Base-by-base conservation (phyloP, 306 rosid genomes). In the Dicorynia guianensis region DNA sequence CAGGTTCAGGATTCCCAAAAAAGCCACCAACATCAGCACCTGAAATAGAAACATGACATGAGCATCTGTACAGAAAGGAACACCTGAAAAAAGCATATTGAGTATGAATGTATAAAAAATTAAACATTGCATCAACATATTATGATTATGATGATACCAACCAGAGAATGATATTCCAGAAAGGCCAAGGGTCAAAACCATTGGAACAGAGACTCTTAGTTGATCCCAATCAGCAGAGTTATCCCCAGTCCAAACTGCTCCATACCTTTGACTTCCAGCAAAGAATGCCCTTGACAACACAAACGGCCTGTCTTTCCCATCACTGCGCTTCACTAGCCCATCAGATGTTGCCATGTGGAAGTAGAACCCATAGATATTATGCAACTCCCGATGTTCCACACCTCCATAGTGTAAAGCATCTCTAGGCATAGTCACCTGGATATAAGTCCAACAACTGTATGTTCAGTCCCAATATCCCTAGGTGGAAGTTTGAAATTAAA, bases 1-100 rank as follows among this genome's bases (percentile, higher is more conserved):
- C 96, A 34, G 91, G 87, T 76, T 90, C 99, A n/a, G 99, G 97
- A 79, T 92, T 95, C 49, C 99, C 98, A 52, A 95, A 95, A 84
- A 86, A 92, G 35, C 99, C 99, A 81, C 99, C 99, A 83, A 92
- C 77, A 87, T 95, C 99, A 53, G 98, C 98, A 81, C 99, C 99
- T 95, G 89, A 69, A 75, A 58, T 39, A 83, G 11, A 12, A 48
- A 68, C 57, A 78, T 50, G 78, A 74, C 52, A 68, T 50, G 76
- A 80, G 44, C 78, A 77, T 69, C 14, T 35, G 66, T 69, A 70
- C 12, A 38, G 14, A 30, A 64, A 15, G 14, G 30, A 39, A 67
- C 86, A 74, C 78, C 82, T 85, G 82, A 63, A 81, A 50, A 44
- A 57, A 76, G 50, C 58, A 79, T 38, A 48, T 38, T 50, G 61